A percentile compares a stretch with the other conserved stretches of the same genome.
phyloP scores from a whole-genome alignment of 345 rosid genomes.

The Mercurialis annua region DNA sequence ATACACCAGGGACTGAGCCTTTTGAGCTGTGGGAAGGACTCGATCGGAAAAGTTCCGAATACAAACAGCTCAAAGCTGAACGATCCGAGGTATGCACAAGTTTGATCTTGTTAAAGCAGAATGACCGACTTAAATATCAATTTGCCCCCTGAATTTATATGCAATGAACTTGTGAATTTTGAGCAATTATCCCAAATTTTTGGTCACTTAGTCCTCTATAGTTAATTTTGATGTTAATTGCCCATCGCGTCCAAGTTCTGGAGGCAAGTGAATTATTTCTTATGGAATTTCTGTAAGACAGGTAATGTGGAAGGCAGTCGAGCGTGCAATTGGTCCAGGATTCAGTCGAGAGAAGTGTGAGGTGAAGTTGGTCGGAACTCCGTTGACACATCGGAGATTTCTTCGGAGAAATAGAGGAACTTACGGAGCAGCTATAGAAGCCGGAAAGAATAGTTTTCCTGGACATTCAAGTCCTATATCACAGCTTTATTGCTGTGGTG shows the following conservation, averaged over 20 bases:
- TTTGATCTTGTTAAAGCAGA: not conserved
- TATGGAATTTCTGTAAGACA: slow-evolving; percentile 17
- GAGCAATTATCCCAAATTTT: too few relatives aligned
- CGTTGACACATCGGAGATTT: slow-evolving; percentile 78
- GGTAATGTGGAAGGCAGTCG: slow-evolving; percentile 93
- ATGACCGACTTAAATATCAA: too few relatives aligned
- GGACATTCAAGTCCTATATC: slow-evolving; percentile 80
- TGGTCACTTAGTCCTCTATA: too few relatives aligned
- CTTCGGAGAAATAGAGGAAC: slow-evolving; percentile 79
- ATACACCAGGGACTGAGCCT: slow-evolving; percentile 88
- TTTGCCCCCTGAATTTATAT: too few relatives aligned
- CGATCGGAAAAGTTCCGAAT: slow-evolving; percentile 61
- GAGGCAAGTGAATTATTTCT: not conserved
- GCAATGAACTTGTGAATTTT: too few relatives aligned
- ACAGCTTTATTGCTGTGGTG: slow-evolving; percentile 81
- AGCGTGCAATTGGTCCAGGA: slow-evolving; percentile 72
- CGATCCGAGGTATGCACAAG: slow-evolving; percentile 65
- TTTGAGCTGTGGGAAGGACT: slow-evolving; percentile 78
- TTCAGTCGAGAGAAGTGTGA: slow-evolving; percentile 73
- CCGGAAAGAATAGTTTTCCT: slow-evolving; percentile 73
- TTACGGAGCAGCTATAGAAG: slow-evolving; percentile 81
- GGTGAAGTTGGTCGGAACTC: slow-evolving; percentile 85
- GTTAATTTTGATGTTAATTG: too few relatives aligned
- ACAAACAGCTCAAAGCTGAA: slow-evolving; percentile 74
- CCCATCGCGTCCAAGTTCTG: too few relatives aligned